A percentile compares a stretch with the other conserved stretches of the same genome.
These are phyloP conservation scores for Pestalotiopsis sp. DNA, from an alignment of 2,329 filamentous ascomycete species.

Conservation along the genomic window DNA sequence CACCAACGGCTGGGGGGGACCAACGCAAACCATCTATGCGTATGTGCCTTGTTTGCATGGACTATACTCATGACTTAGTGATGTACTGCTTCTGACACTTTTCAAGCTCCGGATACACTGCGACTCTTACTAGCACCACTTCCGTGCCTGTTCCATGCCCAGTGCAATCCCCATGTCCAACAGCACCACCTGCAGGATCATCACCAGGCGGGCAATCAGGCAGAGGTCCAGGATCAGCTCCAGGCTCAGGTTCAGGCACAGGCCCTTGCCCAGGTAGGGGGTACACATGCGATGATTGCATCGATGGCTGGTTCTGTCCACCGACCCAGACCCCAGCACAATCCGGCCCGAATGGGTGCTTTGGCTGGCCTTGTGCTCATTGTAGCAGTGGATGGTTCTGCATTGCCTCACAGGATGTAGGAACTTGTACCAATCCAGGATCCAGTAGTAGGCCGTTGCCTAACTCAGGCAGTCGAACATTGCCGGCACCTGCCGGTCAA, in stretches of 20 bases:
- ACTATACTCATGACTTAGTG: background rate
- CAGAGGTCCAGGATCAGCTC: slow-evolving; percentile 18
- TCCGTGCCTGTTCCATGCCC: background rate
- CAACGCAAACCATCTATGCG: slow-evolving; percentile 6
- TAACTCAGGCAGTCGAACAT: slow-evolving; percentile 3
- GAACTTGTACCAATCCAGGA: slow-evolving; percentile 17
- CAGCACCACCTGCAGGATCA: background rate
- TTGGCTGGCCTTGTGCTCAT: slow-evolving; percentile 39
- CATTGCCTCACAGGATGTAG: slow-evolving; percentile 27
- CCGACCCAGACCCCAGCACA: slow-evolving; percentile 35
- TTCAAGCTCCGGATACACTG: slow-evolving; percentile 2
- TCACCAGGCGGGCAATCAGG: slow-evolving; percentile 17
- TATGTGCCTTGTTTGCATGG: background rate
- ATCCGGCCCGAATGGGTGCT: slow-evolving; percentile 34
- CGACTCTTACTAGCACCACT: background rate
- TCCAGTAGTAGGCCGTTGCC: slow-evolving; percentile 12
- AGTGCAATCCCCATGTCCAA: background rate
- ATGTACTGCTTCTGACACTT: background rate
- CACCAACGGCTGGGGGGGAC: background rate
- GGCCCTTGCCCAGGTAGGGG: slow-evolving; percentile 38
- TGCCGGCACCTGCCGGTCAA: background rate
- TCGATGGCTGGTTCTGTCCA: slow-evolving; percentile 40
- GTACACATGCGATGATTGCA: slow-evolving; percentile 38
- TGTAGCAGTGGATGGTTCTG: slow-evolving; percentile 41
- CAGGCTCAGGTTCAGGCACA: slow-evolving; percentile 17